phyloP scores from a whole-genome alignment of 257 asterid species.

The Linderniella brevidens region DNA sequence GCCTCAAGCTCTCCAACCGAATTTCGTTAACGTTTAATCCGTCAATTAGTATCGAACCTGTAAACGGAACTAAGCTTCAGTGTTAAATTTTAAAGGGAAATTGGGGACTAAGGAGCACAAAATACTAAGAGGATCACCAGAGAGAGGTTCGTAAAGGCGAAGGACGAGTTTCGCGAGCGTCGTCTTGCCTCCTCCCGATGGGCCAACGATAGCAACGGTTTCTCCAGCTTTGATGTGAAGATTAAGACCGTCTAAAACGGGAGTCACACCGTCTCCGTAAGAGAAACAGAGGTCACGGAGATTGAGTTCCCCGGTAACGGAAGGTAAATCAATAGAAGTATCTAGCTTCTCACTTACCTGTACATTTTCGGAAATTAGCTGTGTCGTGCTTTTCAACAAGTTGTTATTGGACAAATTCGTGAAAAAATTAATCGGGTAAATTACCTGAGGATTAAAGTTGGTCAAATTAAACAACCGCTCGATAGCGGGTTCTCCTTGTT shows the following conservation, averaged over 20 bases:
- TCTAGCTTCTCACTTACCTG: constrained; percentile 59
- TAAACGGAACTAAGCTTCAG: constrained; percentile 9
- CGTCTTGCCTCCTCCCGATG: constrained; percentile 97
- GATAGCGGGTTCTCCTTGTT: constrained; percentile 97
- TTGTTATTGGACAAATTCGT: background rate
- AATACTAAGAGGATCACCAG: constrained; percentile 18
- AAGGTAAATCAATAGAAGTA: constrained; percentile 40
- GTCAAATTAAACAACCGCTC: constrained; percentile 69
- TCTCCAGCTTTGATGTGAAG: constrained; percentile 75
- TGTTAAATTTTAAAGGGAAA: background rate
- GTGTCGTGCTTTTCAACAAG: background rate
- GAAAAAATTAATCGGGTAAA: background rate
- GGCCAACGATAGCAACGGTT: constrained; percentile 83
- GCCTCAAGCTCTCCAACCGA: constrained; percentile 56
- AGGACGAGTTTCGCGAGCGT: constrained; percentile 85
- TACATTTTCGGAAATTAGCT: constrained; percentile 5
- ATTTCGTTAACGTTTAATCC: constrained; percentile 43
- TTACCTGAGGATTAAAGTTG: constrained; percentile 46
- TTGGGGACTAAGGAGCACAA: background rate
- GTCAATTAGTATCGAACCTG: constrained; percentile 63
- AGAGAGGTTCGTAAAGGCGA: constrained; percentile 73
- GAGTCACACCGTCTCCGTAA: constrained; percentile 36
- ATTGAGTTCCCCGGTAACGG: constrained; percentile 53
- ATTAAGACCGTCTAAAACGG: constrained; percentile 36
- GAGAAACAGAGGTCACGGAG: constrained; percentile 48